Conservation (phyloP, 768 basidiomycete genomes). For the Phaffia australis region DNA sequence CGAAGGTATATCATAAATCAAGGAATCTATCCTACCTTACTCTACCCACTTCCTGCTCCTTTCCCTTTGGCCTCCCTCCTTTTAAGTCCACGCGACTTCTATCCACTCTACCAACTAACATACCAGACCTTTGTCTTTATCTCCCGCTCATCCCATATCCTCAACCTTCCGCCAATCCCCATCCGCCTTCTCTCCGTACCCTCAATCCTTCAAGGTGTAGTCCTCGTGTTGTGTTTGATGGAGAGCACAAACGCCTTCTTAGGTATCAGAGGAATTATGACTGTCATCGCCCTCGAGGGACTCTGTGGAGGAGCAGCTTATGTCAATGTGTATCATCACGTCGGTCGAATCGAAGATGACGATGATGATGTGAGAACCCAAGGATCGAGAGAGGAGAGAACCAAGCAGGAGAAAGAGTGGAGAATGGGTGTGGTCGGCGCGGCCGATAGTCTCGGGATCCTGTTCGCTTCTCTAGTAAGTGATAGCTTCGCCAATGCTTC, state of each 20-base stretch:
- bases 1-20: constrained; percentile 32
- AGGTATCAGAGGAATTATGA: not conserved
- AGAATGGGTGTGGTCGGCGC: constrained; percentile 83
- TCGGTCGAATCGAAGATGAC: constrained; percentile 48
- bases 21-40: constrained; percentile 79
- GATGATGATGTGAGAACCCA: constrained; percentile 47
- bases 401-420: constrained; percentile 65
- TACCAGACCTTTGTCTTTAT: constrained; percentile 71
- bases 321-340: constrained; percentile 74
- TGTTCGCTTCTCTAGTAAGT: constrained; percentile 47
- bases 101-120: constrained; percentile 73
- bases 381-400: constrained; percentile 1
- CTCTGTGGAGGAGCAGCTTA: constrained; percentile 87
- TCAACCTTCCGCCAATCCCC: constrained; percentile 72
- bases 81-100: constrained; percentile 77
- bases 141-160: constrained; percentile 78
- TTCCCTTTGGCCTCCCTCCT: constrained; percentile 65
- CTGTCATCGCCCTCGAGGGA: constrained; percentile 73
- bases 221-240: constrained; percentile 43
- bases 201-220: constrained; percentile 57
- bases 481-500: not conserved
- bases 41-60: constrained; percentile 69
- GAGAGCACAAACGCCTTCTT: constrained; percentile 36
- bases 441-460: constrained; percentile 64
- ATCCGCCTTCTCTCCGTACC: constrained; percentile 58